Evolutionary conservation across 2,329 filamentous ascomycete species (phyloP), one percentile per base, ranked within the genome.

Genomic region (Aspergillus sojae): DNA sequence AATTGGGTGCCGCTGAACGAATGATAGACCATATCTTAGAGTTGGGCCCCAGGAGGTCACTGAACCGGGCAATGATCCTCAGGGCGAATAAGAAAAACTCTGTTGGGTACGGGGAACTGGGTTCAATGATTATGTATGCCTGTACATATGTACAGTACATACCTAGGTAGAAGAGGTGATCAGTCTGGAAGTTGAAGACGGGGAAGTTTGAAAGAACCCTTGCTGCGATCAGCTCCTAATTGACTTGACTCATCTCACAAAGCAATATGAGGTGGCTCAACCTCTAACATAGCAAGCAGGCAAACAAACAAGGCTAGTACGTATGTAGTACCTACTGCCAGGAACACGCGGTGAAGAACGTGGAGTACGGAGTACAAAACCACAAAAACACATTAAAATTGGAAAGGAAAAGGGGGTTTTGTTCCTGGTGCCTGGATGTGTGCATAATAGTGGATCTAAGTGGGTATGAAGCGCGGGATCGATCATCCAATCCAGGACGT

Each of bases 41-140:
- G 32, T 59, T 59, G 46, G 46, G 45, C 26, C 46, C 34, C 12
- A 19, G 28, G 32, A n/a, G 5, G 4, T 50, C 32, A 19, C 60
- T 57, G n/a, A 62, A 62, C 53, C 45, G 26, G 60, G 60, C 32
- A 53, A 63, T 46, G 58, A 60, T 60, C 43, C n/a, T 58, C 58
- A 58, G 55, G 60, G 45, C 32, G 45, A 30, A 28, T 26, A 23
- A 26, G 39, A 21, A 52, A 60, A 54, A 55, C 43, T 28, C 48
- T 48, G n/a, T 48, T 26, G 12, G 45, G 45, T 48, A 26, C 23
- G 11, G 45, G 45, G 23, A 48, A n/a, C n/a, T 26, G 23, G 14
- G 12, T 32, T 32, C 16, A 4, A 7, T 36, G 34, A 36, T 6
- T 34, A 34, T 34, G 32, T 36, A 16, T 12, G 32, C 12, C 32